Evolutionary conservation across 2,329 filamentous ascomycete species (phyloP), one percentile per base, ranked within the genome.

Genomic region (Cercospora brassicicola): DNA sequence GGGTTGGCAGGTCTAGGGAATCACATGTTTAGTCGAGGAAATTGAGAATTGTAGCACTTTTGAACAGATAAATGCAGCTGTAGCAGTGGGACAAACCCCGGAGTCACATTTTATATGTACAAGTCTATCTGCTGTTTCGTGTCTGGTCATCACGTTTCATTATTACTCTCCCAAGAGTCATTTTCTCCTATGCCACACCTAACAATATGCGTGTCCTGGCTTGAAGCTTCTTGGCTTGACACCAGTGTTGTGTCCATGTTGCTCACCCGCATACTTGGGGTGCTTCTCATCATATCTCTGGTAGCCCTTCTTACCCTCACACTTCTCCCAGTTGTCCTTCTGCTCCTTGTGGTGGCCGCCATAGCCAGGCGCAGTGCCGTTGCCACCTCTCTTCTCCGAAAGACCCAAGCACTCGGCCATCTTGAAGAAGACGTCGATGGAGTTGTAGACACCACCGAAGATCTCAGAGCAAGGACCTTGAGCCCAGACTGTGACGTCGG

Each of bases 401-500:
- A 90, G 79, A 57, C 90, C 90, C 64, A 92, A 81, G 74, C 89
- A 92, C 72, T 84, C 84, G 13, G 90, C 88, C 76, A 93, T 91
- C 78, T 89, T 88, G 81, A 89, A 93, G 74, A 93, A 93, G 71
- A 93, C 83, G 70, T 93, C 90, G 56, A 91, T 86, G 76, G 88
- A 91, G 78, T 84, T 88, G 72, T 89, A 92, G 3, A 89, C 81
- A 65, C 91, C 90, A 4, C 89, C 87, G 77, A 95, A 95, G 13
- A 86, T 81, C 74, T 92, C 89, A 78, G 93, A 89, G 81, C 92
- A 94, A 5, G 92, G 92, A 0, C 92, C 92, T 82, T 87, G 86
- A 1, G 91, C 90, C 74, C 91, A 94, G 20, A 95, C 89, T 1
- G 91, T 89, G 33, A 93, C 91, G 74, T 93, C 91, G 0, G 91